phyloP scores from a whole-genome alignment of 306 rosid species.

The Macrotyloma uniflorum region DNA sequence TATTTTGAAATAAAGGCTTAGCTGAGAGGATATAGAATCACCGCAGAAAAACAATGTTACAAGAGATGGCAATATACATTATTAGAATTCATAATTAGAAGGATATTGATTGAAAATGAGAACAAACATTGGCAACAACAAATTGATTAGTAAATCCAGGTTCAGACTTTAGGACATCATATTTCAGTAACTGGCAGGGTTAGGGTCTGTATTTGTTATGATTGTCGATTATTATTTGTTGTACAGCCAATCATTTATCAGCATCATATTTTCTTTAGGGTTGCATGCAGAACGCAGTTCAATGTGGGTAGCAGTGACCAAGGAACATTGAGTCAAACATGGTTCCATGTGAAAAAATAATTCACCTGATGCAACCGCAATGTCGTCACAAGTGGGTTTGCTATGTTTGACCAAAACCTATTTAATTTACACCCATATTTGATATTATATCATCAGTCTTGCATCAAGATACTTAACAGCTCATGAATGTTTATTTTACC shows the following conservation, averaged over 20 bases:
- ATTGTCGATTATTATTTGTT: too few species aligned
- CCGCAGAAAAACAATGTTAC: neutral
- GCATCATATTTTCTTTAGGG: neutral
- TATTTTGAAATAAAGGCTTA: slow-evolving; percentile 18
- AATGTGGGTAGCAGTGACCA: slow-evolving; percentile 2
- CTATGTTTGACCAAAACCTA: neutral
- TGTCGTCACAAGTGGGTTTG: neutral
- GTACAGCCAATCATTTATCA: neutral
- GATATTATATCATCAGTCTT: slow-evolving; percentile 12
- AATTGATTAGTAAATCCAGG: slow-evolving; percentile 7
- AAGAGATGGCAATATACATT: neutral
- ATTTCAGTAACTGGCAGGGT: slow-evolving; percentile 19
- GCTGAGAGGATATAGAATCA: slow-evolving; percentile 1
- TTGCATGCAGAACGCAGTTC: neutral
- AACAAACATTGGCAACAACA: slow-evolving; percentile 24
- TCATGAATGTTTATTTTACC: slow-evolving; percentile 12
- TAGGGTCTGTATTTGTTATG: neutral
- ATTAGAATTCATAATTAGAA: neutral
- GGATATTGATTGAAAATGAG: slow-evolving; percentile 6
- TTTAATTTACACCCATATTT: slow-evolving; percentile 22
- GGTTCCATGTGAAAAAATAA: slow-evolving; percentile 4
- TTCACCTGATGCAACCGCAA: neutral
- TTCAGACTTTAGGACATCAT: slow-evolving; percentile 8
- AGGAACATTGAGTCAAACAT: neutral
- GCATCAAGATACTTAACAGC: slow-evolving; percentile 21